Conservation (phyloP, 495 filamentous ascomycete genomes). For the Hyaloscypha hepaticicola region DNA sequence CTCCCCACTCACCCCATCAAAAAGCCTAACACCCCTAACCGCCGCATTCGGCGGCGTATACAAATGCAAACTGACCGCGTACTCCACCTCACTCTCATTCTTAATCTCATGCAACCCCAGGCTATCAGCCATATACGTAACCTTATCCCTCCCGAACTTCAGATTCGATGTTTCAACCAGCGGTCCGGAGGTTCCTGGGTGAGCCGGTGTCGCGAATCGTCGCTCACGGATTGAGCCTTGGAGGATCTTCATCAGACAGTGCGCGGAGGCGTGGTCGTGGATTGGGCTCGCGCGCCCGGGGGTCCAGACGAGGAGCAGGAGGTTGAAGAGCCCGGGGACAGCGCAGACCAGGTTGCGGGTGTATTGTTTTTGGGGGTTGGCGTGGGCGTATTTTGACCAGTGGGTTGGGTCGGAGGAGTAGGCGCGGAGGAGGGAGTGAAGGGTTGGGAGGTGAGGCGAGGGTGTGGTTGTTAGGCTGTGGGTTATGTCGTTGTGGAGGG, state of each 20-base stretch:
- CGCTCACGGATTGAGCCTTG: slow-evolving; percentile 77
- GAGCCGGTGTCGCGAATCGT: slow-evolving; percentile 67
- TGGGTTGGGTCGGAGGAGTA: slow-evolving; percentile 40
- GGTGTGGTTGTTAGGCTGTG: slow-evolving; percentile 12
- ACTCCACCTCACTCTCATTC: slow-evolving; percentile 66
- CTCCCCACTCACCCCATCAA: slow-evolving; percentile 59
- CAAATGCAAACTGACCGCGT: slow-evolving; percentile 84
- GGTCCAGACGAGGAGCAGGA: slow-evolving; percentile 91
- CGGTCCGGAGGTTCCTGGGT: slow-evolving; percentile 35
- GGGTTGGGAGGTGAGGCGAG: slow-evolving; percentile 11
- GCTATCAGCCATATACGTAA: slow-evolving; percentile 81
- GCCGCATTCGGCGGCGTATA: slow-evolving; percentile 91
- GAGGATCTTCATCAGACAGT: slow-evolving; percentile 68
- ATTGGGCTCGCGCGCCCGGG: slow-evolving; percentile 82
- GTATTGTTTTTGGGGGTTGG: slow-evolving; percentile 63
- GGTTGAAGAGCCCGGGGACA: slow-evolving; percentile 38
- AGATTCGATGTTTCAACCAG: slow-evolving; percentile 17
- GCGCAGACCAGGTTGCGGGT: slow-evolving; percentile 90
- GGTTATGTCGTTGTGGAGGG: slow-evolving; percentile 24
- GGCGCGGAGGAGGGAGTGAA: slow-evolving; percentile 19
- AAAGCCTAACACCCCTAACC: slow-evolving; percentile 69
- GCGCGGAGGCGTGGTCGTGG: slow-evolving; percentile 85
- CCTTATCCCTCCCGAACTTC: slow-evolving; percentile 39
- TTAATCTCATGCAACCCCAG: slow-evolving; percentile 81
- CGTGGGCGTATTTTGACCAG: slow-evolving; percentile 72